phyloP scores from a whole-genome alignment of 2,329 filamentous ascomycete genomes.

The Ophiostoma australiae region DNA sequence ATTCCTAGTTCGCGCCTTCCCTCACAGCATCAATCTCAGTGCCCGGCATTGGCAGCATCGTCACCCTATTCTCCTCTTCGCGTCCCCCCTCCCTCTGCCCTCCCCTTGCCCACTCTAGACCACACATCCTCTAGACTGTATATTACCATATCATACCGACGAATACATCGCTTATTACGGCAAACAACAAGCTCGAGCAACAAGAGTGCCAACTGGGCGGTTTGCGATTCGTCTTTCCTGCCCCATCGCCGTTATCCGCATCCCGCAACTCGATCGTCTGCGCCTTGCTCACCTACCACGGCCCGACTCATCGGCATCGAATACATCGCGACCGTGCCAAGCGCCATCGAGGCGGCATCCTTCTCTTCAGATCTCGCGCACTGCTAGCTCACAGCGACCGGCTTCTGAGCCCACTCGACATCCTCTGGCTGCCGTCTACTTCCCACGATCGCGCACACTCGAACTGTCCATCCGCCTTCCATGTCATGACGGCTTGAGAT shows the following conservation, averaged over 20 bases:
- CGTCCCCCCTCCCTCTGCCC: background rate
- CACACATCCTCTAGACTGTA: background rate
- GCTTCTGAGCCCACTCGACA: background rate
- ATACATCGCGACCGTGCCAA: background rate
- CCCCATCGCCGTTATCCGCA: background rate
- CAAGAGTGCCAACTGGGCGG: background rate
- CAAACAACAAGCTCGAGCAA: background rate
- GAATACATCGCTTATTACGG: background rate
- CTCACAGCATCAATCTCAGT: background rate
- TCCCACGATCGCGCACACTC: background rate
- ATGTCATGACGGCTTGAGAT: slow-evolving; percentile 15
- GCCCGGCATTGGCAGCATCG: background rate
- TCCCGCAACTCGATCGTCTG: background rate
- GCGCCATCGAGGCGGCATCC: background rate
- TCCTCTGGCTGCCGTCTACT: background rate
- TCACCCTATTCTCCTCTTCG: background rate
- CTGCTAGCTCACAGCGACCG: background rate
- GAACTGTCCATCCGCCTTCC: background rate
- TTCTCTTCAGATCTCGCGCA: background rate
- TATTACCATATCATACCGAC: background rate
- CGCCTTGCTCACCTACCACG: background rate
- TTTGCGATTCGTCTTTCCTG: background rate
- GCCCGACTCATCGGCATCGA: background rate
- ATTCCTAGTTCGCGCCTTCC: slow-evolving; percentile 5
- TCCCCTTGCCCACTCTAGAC: background rate